These are phyloP conservation scores for Lipomyces kockii DNA, from an alignment of 805 yeast species.

Conservation along the genomic window DNA sequence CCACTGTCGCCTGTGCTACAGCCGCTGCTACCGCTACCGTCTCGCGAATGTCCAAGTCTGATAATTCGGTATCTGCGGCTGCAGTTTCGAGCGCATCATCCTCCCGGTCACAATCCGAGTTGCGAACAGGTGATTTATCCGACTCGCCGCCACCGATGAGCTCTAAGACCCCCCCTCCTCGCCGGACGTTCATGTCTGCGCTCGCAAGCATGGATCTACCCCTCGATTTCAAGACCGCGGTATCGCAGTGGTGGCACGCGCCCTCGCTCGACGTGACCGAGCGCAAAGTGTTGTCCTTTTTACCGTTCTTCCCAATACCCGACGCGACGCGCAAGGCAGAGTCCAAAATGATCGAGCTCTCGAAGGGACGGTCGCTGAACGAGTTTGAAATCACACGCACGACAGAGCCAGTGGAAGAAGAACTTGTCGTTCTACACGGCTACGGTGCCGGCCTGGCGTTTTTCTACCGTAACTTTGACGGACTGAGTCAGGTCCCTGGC, in stretches of 20 bases:
- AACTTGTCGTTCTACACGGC: slow-evolving; percentile 81
- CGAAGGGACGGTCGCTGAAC: slow-evolving; percentile 60
- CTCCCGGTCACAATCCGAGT: not conserved
- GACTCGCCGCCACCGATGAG: not conserved
- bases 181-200: slow-evolving; percentile 22
- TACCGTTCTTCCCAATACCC: slow-evolving; percentile 54
- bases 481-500: slow-evolving; percentile 47
- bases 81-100: not conserved
- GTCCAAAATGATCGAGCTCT: slow-evolving; percentile 61
- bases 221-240: slow-evolving; percentile 47
- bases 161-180: slow-evolving; percentile 15
- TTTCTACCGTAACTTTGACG: slow-evolving; percentile 70
- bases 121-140: not conserved
- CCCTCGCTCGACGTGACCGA: slow-evolving; percentile 50
- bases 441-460: slow-evolving; percentile 91
- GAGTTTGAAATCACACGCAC: slow-evolving; percentile 63
- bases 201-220: slow-evolving; percentile 42
- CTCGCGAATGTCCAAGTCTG: not conserved
- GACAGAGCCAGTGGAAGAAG: slow-evolving; percentile 47
- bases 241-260: slow-evolving; percentile 52
- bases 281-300: slow-evolving; percentile 55
- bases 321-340: slow-evolving; percentile 41
- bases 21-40: slow-evolving; percentile 5
- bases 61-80: not conserved
- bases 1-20: not conserved